Percentiles rank a stretch among this genome's conserved stretches.
phyloP scores from a whole-genome alignment of 805 yeast species.

The Ogataea siamensis region DNA sequence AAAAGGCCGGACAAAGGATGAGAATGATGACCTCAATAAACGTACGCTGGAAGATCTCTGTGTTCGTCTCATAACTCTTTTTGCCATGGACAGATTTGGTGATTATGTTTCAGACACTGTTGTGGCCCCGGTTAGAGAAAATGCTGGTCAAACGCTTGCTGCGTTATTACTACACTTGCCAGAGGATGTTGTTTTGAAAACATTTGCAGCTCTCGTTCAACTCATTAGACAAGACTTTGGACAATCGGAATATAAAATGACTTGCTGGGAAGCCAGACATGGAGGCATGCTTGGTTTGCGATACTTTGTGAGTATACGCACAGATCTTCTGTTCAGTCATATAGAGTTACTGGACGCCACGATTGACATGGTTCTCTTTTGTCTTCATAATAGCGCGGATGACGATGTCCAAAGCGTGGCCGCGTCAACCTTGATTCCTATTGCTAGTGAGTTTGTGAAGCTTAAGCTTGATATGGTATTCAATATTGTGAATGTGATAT shows the following conservation, averaged over 20 bases:
- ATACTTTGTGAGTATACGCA: slow-evolving; percentile 86
- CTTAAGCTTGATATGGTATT: slow-evolving; percentile 51
- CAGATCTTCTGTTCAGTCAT: slow-evolving; percentile 65
- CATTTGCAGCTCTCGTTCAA: slow-evolving; percentile 63
- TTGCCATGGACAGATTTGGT: slow-evolving; percentile 93
- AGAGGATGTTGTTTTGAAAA: slow-evolving; percentile 52
- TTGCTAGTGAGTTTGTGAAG: slow-evolving; percentile 81
- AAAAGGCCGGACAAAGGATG: slow-evolving; percentile 54
- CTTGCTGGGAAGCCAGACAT: slow-evolving; percentile 96
- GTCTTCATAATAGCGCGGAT: slow-evolving; percentile 74
- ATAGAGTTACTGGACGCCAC: slow-evolving; percentile 65
- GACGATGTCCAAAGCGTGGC: slow-evolving; percentile 98
- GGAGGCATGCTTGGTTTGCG: slow-evolving; percentile 95
- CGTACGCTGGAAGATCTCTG: slow-evolving; percentile 83
- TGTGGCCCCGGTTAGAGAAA: slow-evolving; percentile 96
- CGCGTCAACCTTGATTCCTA: slow-evolving; percentile 89
- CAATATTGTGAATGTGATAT: slow-evolving; percentile 64
- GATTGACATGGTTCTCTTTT: slow-evolving; percentile 82
- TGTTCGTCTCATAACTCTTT: slow-evolving; percentile 77
- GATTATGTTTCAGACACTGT: slow-evolving; percentile 97
- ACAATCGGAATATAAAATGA: slow-evolving; percentile 42
- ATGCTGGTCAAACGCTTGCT: slow-evolving; percentile 92
- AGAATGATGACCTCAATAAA: slow-evolving; percentile 64
- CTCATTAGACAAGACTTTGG: slow-evolving; percentile 63
- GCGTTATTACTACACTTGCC: slow-evolving; percentile 78